Evolutionary conservation across 164 flowering plant genomes (phyloP).

Genomic region (Vitis vinifera): DNA sequence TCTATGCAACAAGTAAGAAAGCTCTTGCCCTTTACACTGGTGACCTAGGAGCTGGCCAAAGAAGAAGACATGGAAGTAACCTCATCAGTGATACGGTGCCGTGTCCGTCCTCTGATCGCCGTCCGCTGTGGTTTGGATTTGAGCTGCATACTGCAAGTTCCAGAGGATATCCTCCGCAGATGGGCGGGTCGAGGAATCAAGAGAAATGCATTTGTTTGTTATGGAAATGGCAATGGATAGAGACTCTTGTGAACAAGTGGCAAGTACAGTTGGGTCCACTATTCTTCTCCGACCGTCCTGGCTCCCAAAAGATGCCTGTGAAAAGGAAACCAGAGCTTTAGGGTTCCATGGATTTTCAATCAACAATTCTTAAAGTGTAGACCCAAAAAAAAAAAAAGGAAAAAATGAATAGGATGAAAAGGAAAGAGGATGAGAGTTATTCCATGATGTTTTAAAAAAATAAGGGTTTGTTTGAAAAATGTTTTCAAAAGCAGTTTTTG

Average conservation of each 20-base stretch:
- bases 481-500: too few species aligned
- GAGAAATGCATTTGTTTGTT: slow-evolving; percentile 66
- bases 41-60: too few species aligned
- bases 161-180: slow-evolving; percentile 86
- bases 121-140: slow-evolving; percentile 73
- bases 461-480: too few species aligned
- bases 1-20: too few species aligned
- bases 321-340: neutral
- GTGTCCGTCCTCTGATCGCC: slow-evolving; percentile 63
- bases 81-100: too few species aligned
- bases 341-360: neutral
- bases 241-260: slow-evolving; percentile 67
- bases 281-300: slow-evolving; percentile 49
- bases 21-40: too few species aligned
- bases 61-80: too few species aligned
- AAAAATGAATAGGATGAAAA: too few species aligned
- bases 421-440: too few species aligned
- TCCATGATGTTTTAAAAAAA: too few species aligned
- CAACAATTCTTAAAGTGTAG: too few species aligned
- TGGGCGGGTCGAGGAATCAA: slow-evolving; percentile 62
- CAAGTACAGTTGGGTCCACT: slow-evolving; percentile 61
- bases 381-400: too few species aligned
- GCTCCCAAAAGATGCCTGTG: slow-evolving; percentile 61
- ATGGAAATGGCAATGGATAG: slow-evolving; percentile 60
- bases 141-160: slow-evolving; percentile 93